Evolutionary conservation across 495 filamentous ascomycete species (phyloP).

Genomic region (Xylaria flabelliformis): DNA sequence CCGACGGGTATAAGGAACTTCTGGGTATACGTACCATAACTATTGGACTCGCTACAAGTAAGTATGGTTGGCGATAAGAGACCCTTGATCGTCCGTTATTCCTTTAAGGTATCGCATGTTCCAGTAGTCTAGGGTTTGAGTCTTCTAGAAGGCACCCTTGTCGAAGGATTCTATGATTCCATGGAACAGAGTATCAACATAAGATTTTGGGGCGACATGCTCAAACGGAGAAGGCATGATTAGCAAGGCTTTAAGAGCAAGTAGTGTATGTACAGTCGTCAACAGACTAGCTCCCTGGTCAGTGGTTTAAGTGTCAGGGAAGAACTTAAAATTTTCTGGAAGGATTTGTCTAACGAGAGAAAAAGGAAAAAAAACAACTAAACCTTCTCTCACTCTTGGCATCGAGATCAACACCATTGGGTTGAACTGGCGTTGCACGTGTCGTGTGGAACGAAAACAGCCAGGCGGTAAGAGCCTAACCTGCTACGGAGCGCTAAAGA

Average conservation of each 20-base stretch:
- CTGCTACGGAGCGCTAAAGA: constrained; percentile 19
- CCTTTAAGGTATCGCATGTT: neutral
- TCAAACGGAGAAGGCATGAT: neutral
- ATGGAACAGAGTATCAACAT: neutral
- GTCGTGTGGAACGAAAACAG: constrained; percentile 10
- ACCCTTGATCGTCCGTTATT: neutral
- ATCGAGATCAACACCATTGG: constrained; percentile 22
- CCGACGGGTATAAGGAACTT: neutral
- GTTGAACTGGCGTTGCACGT: constrained; percentile 25
- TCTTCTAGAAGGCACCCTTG: neutral
- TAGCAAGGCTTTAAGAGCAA: neutral
- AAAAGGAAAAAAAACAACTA: neutral
- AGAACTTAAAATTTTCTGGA: neutral
- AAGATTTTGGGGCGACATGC: neutral
- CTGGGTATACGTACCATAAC: too few relatives aligned
- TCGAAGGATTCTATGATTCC: neutral
- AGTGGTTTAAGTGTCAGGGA: neutral
- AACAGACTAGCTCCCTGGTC: neutral
- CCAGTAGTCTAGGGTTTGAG: neutral
- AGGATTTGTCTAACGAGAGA: neutral
- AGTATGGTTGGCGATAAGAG: neutral
- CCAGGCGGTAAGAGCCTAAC: constrained; percentile 17
- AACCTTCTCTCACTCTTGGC: neutral
- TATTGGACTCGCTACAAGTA: neutral
- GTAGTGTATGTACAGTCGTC: neutral